phyloP scores from a whole-genome alignment of 768 basidiomycete species.

The Russula sp. region DNA sequence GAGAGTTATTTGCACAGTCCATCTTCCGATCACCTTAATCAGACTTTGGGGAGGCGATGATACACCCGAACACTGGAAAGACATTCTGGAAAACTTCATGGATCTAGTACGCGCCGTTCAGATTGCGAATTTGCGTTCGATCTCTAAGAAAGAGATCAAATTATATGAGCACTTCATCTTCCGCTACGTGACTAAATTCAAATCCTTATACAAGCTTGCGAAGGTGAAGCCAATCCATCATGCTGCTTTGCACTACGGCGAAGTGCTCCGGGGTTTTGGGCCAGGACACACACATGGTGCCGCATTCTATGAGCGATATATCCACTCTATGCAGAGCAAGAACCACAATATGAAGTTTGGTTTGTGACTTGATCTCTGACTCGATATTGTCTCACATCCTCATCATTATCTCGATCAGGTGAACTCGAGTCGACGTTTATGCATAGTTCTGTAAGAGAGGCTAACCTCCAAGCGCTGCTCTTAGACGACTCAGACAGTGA shows the following conservation, averaged over 20 bases:
- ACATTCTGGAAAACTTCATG: slow-evolving; percentile 26
- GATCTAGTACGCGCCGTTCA: slow-evolving; percentile 20
- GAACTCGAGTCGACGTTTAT: slow-evolving; percentile 16
- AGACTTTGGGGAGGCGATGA: slow-evolving; percentile 26
- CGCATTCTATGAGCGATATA: background rate
- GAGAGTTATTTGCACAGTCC: slow-evolving; percentile 22
- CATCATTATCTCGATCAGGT: slow-evolving; percentile 9
- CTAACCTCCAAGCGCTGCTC: too few species aligned
- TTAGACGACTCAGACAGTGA: too few species aligned
- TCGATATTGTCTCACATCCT: background rate
- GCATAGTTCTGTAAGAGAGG: background rate
- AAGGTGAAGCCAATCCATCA: slow-evolving; percentile 31
- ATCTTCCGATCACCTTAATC: slow-evolving; percentile 24
- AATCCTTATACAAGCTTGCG: background rate
- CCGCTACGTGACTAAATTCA: slow-evolving; percentile 25
- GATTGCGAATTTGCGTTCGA: slow-evolving; percentile 23
- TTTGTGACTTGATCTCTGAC: background rate
- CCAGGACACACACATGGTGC: too few species aligned
- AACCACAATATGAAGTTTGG: slow-evolving; percentile 26
- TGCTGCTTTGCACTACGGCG: slow-evolving; percentile 27
- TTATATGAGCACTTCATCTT: slow-evolving; percentile 9
- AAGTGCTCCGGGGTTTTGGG: too few species aligned
- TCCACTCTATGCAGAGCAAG: slow-evolving; percentile 21
- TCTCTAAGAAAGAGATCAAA: slow-evolving; percentile 7
- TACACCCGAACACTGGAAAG: slow-evolving; percentile 6